These are phyloP conservation scores for Nitzschia palea DNA, from an alignment of 108 stramenopile genomes.

Conservation along the genomic window DNA sequence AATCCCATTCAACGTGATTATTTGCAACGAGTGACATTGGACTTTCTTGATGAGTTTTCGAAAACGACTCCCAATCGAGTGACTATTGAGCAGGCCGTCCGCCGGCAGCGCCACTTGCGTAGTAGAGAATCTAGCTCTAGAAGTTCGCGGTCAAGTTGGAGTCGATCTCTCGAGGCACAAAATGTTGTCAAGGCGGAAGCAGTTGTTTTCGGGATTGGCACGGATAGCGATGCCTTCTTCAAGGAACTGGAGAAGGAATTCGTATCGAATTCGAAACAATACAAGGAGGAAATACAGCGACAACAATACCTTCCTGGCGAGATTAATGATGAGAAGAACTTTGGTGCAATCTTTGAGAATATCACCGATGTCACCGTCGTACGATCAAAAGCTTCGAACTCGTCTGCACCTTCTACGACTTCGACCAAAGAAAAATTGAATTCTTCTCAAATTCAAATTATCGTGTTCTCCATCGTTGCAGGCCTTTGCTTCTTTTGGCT, in stretches of 20 bases:
- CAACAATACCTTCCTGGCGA: constrained; percentile 14
- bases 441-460: not conserved
- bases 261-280: not conserved
- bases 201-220: constrained; percentile 6
- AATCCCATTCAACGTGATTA: constrained; percentile 18
- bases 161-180: not conserved
- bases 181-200: not conserved
- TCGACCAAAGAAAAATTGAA: not conserved
- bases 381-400: not conserved
- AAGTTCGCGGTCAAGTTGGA: not conserved
- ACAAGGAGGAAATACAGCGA: constrained; percentile 1
- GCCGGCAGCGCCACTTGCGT: not conserved
- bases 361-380: not conserved
- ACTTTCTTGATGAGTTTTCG: constrained; percentile 14
- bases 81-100: constrained; percentile 4
- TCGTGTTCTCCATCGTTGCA: not conserved
- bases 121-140: not conserved
- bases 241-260: not conserved
- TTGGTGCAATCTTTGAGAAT: constrained; percentile 2
- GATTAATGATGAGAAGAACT: constrained; percentile 8
- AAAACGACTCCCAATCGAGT: not conserved
- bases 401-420: too few species aligned
- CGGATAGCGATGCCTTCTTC: not conserved
- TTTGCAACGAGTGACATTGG: constrained; percentile 9
- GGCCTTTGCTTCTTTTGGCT: constrained; percentile 3